Percentiles rank a stretch among this genome's conserved stretches.
phyloP scores from a whole-genome alignment of 352 stramenopile genomes.

The Pythium insidiosum region DNA sequence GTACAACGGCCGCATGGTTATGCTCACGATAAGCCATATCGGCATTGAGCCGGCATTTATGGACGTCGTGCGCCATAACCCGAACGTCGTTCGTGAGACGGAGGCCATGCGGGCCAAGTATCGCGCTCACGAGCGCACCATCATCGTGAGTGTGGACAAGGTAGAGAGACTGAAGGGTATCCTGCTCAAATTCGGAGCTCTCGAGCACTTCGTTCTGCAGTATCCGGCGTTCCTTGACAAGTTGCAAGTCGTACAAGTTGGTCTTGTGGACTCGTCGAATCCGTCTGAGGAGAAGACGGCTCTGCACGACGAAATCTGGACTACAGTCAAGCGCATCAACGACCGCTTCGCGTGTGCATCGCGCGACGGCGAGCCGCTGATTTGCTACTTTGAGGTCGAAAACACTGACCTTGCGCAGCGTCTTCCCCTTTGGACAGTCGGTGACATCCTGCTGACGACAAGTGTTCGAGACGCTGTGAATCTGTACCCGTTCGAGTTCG shows the following conservation, averaged over 20 bases:
- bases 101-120: constrained; percentile 37
- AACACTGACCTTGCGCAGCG: constrained; percentile 76
- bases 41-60: constrained; percentile 92
- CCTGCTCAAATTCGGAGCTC: constrained; percentile 93
- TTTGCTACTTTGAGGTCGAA: constrained; percentile 67
- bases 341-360: constrained; percentile 27
- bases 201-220: constrained; percentile 91
- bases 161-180: constrained; percentile 97
- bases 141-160: constrained; percentile 93
- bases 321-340: constrained; percentile 67
- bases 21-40: constrained; percentile 96
- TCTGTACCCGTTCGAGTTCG: constrained; percentile 83
- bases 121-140: constrained; percentile 39
- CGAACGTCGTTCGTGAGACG: constrained; percentile 42
- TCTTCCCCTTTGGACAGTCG: constrained; percentile 63
- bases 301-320: constrained; percentile 50
- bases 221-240: constrained; percentile 77
- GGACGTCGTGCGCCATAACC: constrained; percentile 47
- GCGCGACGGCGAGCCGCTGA: constrained; percentile 38
- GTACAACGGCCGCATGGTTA: constrained; percentile 95
- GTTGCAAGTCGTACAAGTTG: constrained; percentile 81
- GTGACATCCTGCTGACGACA: constrained; percentile 66
- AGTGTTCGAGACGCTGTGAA: constrained; percentile 79
- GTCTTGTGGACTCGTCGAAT: constrained; percentile 69
- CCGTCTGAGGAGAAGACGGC: constrained; percentile 58